Base-by-base conservation (phyloP, 2,329 filamentous ascomycete genomes). In the Bipolaris victoriae region DNA sequence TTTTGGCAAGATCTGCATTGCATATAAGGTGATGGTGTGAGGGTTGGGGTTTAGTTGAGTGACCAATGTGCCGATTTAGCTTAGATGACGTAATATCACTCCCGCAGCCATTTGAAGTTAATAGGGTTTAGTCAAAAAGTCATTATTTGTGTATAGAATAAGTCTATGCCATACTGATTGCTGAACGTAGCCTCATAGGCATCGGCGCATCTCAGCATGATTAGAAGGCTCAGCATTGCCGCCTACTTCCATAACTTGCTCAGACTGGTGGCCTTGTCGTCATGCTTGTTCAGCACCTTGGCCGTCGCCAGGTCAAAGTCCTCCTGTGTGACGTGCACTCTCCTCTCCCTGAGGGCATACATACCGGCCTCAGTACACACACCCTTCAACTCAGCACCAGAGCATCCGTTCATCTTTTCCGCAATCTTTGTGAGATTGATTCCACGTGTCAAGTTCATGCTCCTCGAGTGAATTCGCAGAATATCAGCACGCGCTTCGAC, bases 391-490 rank as follows among this genome's bases (percentile, higher is more conserved):
- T 99, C 95, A 52, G 95, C 95, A 60, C 95, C 95, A 3, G 93
- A 97, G 80, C 95, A 99, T 49, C 95, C 95, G 73, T 97, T 97
- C 95, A 99, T 99, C 86, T 98, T 98, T 84, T 99, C 95, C 29
- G 95, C 95, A 70, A 98, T 96, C 87, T 99, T 99, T 71, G 86
- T 96, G 65, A 99, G 83, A 80, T 99, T 96, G 82, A 99, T 98
- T 50, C 95, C 95, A 73, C 95, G 87, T 13, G 95, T 99, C 70
- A 99, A 80, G 81, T 99, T 99, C 95, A 99, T 99, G 80, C 93
- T 97, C 71, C 95, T 88, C 69, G 90, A 96, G 82, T 99, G 95
- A 71, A 99, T 99, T 67, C 95, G 90, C 67, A 99, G 84, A 81
- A 99, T 99, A 78, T 99, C 95, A 68, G 95, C 95, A 79, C 95